Percentiles rank a stretch among this genome's conserved stretches.
phyloP scores from a whole-genome alignment of 768 basidiomycete genomes.

The Tricholoma terreum region DNA sequence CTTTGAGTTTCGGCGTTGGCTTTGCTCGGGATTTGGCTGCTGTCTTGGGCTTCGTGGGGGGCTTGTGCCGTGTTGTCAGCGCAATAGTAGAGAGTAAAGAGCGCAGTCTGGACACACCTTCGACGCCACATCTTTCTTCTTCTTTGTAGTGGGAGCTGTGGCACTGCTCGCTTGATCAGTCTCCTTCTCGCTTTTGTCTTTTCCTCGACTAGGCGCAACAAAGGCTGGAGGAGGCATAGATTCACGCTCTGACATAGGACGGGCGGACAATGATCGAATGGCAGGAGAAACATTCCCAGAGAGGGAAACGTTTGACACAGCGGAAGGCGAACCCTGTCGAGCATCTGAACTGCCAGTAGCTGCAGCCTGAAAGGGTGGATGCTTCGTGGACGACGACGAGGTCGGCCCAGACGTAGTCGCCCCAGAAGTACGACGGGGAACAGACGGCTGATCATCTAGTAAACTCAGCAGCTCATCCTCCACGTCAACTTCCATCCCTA shows the following conservation, averaged over 20 bases:
- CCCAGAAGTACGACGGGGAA: slow-evolving; percentile 8
- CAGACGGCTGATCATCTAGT: slow-evolving; percentile 48
- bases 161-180: slow-evolving; percentile 21
- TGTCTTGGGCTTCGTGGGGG: slow-evolving; percentile 21
- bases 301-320: slow-evolving; percentile 8
- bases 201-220: slow-evolving; percentile 20
- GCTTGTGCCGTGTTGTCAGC: slow-evolving; percentile 17
- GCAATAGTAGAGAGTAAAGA: background rate
- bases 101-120: slow-evolving; percentile 32
- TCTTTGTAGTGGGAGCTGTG: slow-evolving; percentile 24
- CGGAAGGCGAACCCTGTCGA: slow-evolving; percentile 12
- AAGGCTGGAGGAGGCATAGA: slow-evolving; percentile 59
- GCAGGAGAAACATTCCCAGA: slow-evolving; percentile 7
- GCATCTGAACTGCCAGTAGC: background rate
- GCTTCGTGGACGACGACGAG: slow-evolving; percentile 4
- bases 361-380: background rate
- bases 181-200: slow-evolving; percentile 28
- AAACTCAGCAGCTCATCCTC: slow-evolving; percentile 71
- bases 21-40: slow-evolving; percentile 25
- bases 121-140: slow-evolving; percentile 39
- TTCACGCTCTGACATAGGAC: slow-evolving; percentile 39
- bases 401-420: slow-evolving; percentile 4
- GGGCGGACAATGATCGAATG: slow-evolving; percentile 13
- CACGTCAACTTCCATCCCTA: slow-evolving; percentile 41
- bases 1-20: slow-evolving; percentile 32